Conservation (phyloP, 441 rosid species). For the Populus hybrid region DNA sequence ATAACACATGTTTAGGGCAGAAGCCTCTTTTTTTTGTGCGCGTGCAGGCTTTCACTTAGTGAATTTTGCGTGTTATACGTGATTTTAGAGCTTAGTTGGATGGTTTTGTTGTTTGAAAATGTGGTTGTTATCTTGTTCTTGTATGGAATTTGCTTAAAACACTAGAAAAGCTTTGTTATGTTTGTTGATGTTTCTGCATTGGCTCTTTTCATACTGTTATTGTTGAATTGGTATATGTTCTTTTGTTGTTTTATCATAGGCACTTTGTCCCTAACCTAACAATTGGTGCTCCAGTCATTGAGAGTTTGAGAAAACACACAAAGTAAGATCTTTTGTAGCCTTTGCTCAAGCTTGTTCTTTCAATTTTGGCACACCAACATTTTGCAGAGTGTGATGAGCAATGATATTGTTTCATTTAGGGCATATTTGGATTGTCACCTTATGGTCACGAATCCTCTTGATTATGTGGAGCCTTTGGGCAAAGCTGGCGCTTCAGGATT, state of each 20-base stretch:
- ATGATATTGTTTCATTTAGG: neutral
- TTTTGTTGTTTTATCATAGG: slow-evolving; percentile 29
- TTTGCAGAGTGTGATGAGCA: neutral
- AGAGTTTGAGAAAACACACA: slow-evolving; percentile 93
- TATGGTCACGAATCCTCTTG: slow-evolving; percentile 91
- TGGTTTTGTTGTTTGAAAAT: neutral
- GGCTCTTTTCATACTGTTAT: neutral
- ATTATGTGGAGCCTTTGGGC: slow-evolving; percentile 72
- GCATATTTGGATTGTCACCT: slow-evolving; percentile 94
- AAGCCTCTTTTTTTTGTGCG: too few species aligned
- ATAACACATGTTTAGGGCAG: too few species aligned
- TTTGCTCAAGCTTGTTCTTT: neutral
- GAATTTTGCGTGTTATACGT: neutral
- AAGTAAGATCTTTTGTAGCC: slow-evolving; percentile 37
- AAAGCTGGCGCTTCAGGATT: slow-evolving; percentile 94
- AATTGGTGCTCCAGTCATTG: slow-evolving; percentile 84
- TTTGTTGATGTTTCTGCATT: neutral
- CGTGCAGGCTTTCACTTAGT: neutral
- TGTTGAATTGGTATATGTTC: neutral
- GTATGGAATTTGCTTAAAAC: neutral
- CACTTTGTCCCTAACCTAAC: slow-evolving; percentile 92
- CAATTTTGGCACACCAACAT: neutral
- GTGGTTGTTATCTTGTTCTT: too few species aligned
- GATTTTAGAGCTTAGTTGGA: neutral
- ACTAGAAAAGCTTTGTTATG: neutral